Evolutionary conservation across 164 flowering plant species (phyloP).

Genomic region (Berberis vulgaris): DNA sequence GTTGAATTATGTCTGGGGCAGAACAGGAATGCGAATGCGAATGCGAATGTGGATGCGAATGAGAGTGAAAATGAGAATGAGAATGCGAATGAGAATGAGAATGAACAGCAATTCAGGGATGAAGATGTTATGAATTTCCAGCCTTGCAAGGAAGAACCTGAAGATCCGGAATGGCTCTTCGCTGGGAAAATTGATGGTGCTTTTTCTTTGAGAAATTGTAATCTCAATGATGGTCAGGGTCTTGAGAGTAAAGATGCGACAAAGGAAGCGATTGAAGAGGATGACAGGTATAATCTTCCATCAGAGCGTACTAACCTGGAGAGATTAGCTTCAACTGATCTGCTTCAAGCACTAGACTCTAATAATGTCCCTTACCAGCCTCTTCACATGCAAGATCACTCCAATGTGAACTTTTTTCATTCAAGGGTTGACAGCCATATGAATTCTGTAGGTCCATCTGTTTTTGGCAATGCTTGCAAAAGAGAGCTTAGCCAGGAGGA

Average conservation of each 20-base stretch:
- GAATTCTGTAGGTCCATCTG: conserved; percentile 27
- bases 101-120: conserved; percentile 18
- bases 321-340: conserved; percentile 33
- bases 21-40: conserved; percentile 20
- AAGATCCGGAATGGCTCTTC: conserved; percentile 28
- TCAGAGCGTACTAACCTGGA: conserved; percentile 22
- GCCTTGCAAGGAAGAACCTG: conserved; percentile 26
- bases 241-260: conserved; percentile 17
- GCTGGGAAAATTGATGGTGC: conserved; percentile 21
- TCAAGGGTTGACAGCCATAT: conserved; percentile 28
- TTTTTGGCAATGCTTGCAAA: conserved; percentile 38
- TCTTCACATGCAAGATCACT: conserved; percentile 29
- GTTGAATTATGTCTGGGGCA: conserved; percentile 41
- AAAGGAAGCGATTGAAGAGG: conserved; percentile 14
- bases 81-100: conserved; percentile 16
- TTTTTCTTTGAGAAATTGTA: conserved; percentile 37
- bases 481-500: conserved; percentile 43
- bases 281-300: conserved; percentile 22
- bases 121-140: conserved; percentile 39
- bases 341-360: conserved; percentile 38
- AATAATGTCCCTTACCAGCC: conserved; percentile 28
- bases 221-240: conserved; percentile 18
- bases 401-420: conserved; percentile 30
- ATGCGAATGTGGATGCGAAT: conserved; percentile 16
- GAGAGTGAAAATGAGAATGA: conserved; percentile 22